Percentiles rank a stretch among this genome's conserved stretches.
Evolutionary conservation across 2,329 filamentous ascomycete species (phyloP).

Genomic region (Aspergillus floridensis): DNA sequence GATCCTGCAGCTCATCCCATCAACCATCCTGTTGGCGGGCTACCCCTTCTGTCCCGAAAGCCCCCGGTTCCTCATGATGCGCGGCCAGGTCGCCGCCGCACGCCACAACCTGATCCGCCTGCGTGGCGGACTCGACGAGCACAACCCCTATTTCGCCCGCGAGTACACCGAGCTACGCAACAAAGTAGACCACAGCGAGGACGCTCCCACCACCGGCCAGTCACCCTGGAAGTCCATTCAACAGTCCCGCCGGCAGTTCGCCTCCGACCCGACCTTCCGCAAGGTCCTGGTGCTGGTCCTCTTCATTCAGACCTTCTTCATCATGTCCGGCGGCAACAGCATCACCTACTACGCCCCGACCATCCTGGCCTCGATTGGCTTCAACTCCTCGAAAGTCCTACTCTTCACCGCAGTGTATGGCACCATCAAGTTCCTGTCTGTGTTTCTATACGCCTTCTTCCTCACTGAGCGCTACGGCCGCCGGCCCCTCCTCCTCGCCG

Average conservation of each 20-base stretch:
- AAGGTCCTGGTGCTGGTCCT: constrained; percentile 27
- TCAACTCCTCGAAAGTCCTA: constrained; percentile 14
- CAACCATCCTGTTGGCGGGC: constrained; percentile 20
- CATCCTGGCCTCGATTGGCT: constrained; percentile 21
- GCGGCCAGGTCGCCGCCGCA: constrained; percentile 23
- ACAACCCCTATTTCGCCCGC: constrained; percentile 13
- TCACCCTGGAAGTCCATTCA: constrained; percentile 3
- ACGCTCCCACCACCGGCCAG: background rate
- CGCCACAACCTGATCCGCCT: constrained; percentile 18
- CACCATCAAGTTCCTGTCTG: constrained; percentile 18
- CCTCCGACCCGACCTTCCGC: constrained; percentile 17
- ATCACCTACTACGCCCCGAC: constrained; percentile 26
- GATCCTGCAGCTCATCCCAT: constrained; percentile 20
- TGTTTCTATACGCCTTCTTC: constrained; percentile 22
- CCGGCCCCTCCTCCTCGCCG: constrained; percentile 26
- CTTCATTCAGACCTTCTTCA: constrained; percentile 30
- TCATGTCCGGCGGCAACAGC: constrained; percentile 25
- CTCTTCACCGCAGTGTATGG: constrained; percentile 20
- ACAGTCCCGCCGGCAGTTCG: constrained; percentile 8
- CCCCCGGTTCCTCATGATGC: constrained; percentile 27
- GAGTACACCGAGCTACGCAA: constrained; percentile 17
- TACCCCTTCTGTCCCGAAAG: constrained; percentile 27
- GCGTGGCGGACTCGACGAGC: constrained; percentile 17
- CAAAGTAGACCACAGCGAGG: constrained; percentile 8
- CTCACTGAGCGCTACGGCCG: constrained; percentile 24